Percentiles rank a stretch among this genome's conserved stretches.
phyloP scores from a whole-genome alignment of 768 basidiomycete species.

The Termitomyces sp. region DNA sequence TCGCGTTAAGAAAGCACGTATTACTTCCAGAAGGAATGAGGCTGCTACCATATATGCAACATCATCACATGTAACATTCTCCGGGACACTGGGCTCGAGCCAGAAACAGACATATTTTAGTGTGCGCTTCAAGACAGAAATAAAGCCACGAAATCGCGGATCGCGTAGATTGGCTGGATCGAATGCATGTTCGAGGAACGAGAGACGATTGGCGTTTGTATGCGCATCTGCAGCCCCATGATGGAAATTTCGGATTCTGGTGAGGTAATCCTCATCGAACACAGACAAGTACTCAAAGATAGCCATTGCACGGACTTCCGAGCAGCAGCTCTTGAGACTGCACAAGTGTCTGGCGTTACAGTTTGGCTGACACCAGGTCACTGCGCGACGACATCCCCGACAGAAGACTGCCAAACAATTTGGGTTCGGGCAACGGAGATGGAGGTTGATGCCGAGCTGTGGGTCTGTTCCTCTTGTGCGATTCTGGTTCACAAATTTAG shows the following conservation, averaged over 20 bases:
- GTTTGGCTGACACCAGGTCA: not conserved
- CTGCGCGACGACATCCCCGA: conserved; percentile 1
- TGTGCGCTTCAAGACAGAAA: conserved; percentile 1
- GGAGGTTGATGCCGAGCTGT: not conserved
- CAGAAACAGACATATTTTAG: conserved; percentile 7
- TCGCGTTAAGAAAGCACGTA: not conserved
- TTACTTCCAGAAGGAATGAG: conserved; percentile 1
- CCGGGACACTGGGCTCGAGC: not conserved
- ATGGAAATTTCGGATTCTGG: not conserved
- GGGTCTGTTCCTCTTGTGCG: not conserved
- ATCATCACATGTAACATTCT: not conserved
- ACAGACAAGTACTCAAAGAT: conserved; percentile 7
- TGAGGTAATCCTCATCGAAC: conserved; percentile 5
- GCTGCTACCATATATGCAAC: not conserved
- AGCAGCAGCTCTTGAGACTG: conserved; percentile 3
- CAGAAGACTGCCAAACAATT: not conserved
- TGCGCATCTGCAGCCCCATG: not conserved
- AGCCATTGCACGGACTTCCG: conserved; percentile 8
- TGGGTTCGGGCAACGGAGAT: conserved; percentile 1
- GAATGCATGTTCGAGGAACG: not conserved
- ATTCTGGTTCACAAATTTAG: not conserved
- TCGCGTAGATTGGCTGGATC: not conserved
- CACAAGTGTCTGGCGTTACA: conserved; percentile 2
- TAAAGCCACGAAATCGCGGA: not conserved
- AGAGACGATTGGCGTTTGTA: not conserved